These are phyloP conservation scores for Garcia nutans DNA, from an alignment of 345 rosid species.

Conservation along the genomic window DNA sequence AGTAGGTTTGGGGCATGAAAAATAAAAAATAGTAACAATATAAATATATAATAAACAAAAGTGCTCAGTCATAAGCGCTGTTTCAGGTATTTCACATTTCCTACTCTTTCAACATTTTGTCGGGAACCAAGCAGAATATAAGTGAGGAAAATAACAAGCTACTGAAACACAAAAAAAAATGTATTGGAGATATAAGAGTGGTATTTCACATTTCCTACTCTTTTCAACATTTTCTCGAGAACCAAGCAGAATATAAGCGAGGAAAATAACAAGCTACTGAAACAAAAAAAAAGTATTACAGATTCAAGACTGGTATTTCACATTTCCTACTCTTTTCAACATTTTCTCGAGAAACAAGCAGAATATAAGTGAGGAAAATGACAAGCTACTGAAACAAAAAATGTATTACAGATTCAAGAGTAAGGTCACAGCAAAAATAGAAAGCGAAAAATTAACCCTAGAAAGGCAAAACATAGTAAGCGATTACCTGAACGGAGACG, in stretches of 20 bases:
- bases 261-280: background rate
- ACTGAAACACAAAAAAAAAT: background rate
- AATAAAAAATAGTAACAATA: background rate
- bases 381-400: background rate
- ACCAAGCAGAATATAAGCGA: background rate
- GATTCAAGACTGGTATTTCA: background rate
- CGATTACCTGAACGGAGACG: constrained; percentile 10
- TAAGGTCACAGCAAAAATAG: background rate
- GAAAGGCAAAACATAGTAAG: background rate
- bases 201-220: background rate
- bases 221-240: background rate
- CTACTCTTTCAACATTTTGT: background rate
- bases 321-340: background rate
- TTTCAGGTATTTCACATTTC: background rate
- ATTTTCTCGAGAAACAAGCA: background rate
- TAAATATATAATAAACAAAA: too few relatives aligned
- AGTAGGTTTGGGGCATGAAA: background rate
- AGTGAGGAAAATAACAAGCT: background rate
- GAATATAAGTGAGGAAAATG: background rate
- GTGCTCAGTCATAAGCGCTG: background rate
- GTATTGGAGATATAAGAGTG: background rate
- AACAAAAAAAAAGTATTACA: too few relatives aligned
- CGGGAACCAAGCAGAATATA: background rate
- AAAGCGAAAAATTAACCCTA: background rate
- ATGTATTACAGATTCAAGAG: background rate